A percentile compares a stretch with the other conserved stretches of the same genome.
phyloP scores from a whole-genome alignment of 2,329 filamentous ascomycete genomes.

The Hypoxylon sp. region DNA sequence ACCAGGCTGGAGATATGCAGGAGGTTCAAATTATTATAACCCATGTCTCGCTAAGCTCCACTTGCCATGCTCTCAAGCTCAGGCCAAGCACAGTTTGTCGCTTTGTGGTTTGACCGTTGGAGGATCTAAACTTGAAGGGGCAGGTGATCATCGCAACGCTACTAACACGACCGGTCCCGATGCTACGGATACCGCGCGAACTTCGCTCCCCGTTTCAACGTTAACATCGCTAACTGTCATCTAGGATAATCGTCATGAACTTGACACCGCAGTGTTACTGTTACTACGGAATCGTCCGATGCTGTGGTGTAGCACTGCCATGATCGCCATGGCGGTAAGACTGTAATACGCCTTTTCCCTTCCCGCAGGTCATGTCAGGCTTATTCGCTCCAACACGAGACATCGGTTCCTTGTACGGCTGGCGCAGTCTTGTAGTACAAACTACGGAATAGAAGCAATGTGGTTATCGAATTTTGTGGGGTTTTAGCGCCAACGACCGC shows the following conservation, averaged over 20 bases:
- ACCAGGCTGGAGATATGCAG: neutral
- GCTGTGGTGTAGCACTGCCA: constrained; percentile 20
- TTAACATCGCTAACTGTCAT: constrained; percentile 2
- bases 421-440: constrained; percentile 23
- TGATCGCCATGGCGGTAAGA: constrained; percentile 25
- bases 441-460: constrained; percentile 18
- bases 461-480: constrained; percentile 39
- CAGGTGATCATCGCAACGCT: constrained; percentile 37
- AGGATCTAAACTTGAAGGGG: constrained; percentile 40
- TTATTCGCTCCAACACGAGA: constrained; percentile 30
- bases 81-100: constrained; percentile 25
- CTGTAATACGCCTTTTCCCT: constrained; percentile 27
- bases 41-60: constrained; percentile 44
- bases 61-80: constrained; percentile 43
- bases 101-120: constrained; percentile 32
- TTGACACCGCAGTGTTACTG: constrained; percentile 8
- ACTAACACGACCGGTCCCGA: constrained; percentile 44
- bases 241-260: neutral
- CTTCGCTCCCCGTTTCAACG: constrained; percentile 20
- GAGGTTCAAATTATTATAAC: constrained; percentile 12
- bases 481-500: constrained; percentile 34
- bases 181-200: constrained; percentile 42
- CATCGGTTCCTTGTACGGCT: constrained; percentile 34
- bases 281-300: constrained; percentile 17
- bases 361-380: constrained; percentile 34